Percentiles rank a stretch among this genome's conserved stretches.
Conservation (phyloP, 257 asterid species). For the Oldenlandia corymbosa region DNA sequence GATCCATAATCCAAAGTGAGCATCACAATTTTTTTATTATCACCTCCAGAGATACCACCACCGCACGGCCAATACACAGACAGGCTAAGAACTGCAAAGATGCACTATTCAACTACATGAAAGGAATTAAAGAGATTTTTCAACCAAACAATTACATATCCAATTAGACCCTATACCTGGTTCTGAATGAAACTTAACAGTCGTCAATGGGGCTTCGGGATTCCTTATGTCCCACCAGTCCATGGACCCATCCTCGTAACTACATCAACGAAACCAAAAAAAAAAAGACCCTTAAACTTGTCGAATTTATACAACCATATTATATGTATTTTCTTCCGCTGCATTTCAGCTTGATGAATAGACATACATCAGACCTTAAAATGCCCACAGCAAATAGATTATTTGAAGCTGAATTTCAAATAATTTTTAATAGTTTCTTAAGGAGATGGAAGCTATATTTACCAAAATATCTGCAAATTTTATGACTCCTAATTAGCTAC, state of each 20-base stretch:
- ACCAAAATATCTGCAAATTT: no score
- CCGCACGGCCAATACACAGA: slow-evolving; percentile 46
- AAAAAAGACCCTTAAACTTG: neutral
- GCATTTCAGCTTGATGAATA: neutral
- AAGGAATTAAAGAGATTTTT: neutral
- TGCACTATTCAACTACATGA: neutral
- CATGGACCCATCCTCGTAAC: slow-evolving; percentile 91
- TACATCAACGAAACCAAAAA: slow-evolving; percentile 12
- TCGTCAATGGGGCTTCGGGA: slow-evolving; percentile 57
- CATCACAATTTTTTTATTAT: slow-evolving; percentile 63
- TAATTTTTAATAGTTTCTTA: no score
- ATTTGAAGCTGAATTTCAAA: no score
- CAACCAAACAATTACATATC: neutral
- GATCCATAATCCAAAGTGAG: slow-evolving; percentile 56
- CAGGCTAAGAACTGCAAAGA: slow-evolving; percentile 48
- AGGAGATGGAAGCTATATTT: no score
- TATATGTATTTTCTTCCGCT: neutral
- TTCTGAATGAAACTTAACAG: slow-evolving; percentile 75
- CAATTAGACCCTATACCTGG: slow-evolving; percentile 30
- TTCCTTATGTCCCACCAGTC: slow-evolving; percentile 86
- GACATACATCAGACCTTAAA: neutral
- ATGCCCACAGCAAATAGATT: neutral
- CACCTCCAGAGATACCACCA: slow-evolving; percentile 87
- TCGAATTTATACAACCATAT: neutral
- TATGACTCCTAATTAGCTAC: neutral